Evolutionary conservation across 331 rosid species (phyloP), one percentile per base, ranked within the genome.

Genomic region (Prunus yedoensis): DNA sequence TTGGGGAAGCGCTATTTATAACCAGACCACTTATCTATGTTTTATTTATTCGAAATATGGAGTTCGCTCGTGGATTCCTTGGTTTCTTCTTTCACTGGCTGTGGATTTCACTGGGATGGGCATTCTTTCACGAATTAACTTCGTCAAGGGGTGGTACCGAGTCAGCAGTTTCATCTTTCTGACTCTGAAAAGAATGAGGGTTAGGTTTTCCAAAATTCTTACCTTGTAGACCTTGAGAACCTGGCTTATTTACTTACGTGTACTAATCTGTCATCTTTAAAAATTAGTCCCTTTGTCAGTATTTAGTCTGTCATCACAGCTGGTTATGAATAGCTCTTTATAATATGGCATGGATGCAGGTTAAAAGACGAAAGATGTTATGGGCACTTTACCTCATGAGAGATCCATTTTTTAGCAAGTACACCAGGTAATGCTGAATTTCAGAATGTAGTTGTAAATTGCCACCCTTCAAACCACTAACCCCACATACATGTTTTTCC

Each of bases 331-430:
- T 59, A 2, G 35, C 43, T 66, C 14, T 32, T 21, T 32, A 49
- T 74, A 47, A 65, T 41, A 66, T 78, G 46, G 62, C 76, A 70
- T 64, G 79, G 63, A 70, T 85, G 60, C 90, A 95, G 99, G 83
- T 85, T 80, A 90, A 80, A 76, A 87, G 88, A 68, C 84, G 97
- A 66, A 95, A 87, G 94, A 61, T 95, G 80, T 59, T 89, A 27
- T 90, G 88, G 89, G 90, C 81, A 51, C 93, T 95, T 79, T 95
- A 92, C 89, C 83, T 95, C 74, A 85, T 95, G 99, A 89, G 97
- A 86, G 97, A 95, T 84, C 99, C 99, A n/a, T 92, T 95, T 85
- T 95, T 95, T 78, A 86, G 77, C 94, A 88, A 87, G 85, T 88
- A 85, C 81, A 92, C 92, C 45, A 89, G 99, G 99, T 95, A 81